Evolutionary conservation across 2,329 filamentous ascomycete genomes (phyloP), one percentile per base, ranked within the genome.

Genomic region (Aspergillus texensis): DNA sequence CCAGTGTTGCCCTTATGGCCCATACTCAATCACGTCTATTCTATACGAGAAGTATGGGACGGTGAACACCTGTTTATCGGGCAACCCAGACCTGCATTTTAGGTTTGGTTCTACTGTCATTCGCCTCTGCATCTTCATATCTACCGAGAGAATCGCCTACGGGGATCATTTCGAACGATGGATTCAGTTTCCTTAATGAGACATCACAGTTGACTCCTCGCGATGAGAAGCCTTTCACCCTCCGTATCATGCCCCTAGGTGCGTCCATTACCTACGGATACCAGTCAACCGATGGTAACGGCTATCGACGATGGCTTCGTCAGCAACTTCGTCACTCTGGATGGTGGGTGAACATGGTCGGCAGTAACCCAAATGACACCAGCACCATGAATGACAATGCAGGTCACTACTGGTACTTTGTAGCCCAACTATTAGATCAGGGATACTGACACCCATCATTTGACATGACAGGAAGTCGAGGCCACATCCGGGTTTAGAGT

Each of bases 371-470:
- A 1, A 45, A 46, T 43, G 61, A 56, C 8, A 41, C 39, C 4
- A 63, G 61, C 12, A 41, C 24, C 4, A 63, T 63, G 61, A 24
- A 57, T 8, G 63, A 72, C 34, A 71, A 72, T 57, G 70, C 71
- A 24, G 57, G 69, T 36, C 14, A 39, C 54, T 12, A 16, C 14
- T 34, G 11, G 6, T 8, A 16, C 9, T 9, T 26, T 39, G 4
- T 43, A n/a, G 12, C 12, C 34, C 39, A 4, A 3, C 48, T 24
- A 4, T n/a, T 46, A n/a, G 39, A 10, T 1, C 16, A n/a, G 16
- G 8, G 39, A 41, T 41, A 10, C 3, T 41, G 19, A 41, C 16
- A n/a, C 16, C 4, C n/a, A 41, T 41, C 9, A 41, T n/a, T 9
- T 41, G 39, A 30, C 10, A 62, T 41, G 19, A 30, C 10, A 62